Base-by-base conservation (phyloP, 805 yeast species). In the Starmerella asiatica region DNA sequence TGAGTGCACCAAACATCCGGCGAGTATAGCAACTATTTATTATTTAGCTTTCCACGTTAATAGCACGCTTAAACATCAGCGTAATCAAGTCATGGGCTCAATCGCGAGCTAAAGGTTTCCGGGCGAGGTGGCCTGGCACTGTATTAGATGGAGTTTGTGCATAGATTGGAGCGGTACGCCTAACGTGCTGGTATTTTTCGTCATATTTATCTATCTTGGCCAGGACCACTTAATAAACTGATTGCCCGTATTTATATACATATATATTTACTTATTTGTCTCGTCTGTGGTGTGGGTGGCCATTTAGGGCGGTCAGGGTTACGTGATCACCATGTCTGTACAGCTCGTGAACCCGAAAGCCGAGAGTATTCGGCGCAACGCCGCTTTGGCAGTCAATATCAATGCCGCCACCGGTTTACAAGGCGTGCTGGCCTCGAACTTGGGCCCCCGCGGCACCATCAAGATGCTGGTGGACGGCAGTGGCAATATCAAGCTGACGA, bases 401-500 rank as follows among this genome's bases (percentile, higher is more conserved):
- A 74, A 85, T 15, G 96, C 98, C 3, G 98, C 98, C 4, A 94
- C 84, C 58, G 98, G 98, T 32, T 69, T 91, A 42, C 98, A 91
- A 64, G 80, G 77, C 53, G 97, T 91, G 31, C 66, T 91, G 45
- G 78, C 88, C 44, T 76, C 94, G 44, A 91, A 91, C 58, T 66
- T 91, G 53, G 98, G 98, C 29, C 98, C 98, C 35, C 84, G 84
- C 58, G 98, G 98, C 40, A 91, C 98, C 14, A 67, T 91, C 54
- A 91, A 91, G 65, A 83, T 91, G 81, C 59, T 88, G 43, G 98
- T 91, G 38, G 97, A 91, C 57, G 98, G 98, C 47, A 78, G 94
- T 2, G 98, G 98, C 23, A 76, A 79, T 54, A 81, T 91, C 61
- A 91, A 91, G 63, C 74, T 91, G 53, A 91, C 98, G 39, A 91